Conservation (phyloP, 352 stramenopile species). For the Achlya hypogyna region DNA sequence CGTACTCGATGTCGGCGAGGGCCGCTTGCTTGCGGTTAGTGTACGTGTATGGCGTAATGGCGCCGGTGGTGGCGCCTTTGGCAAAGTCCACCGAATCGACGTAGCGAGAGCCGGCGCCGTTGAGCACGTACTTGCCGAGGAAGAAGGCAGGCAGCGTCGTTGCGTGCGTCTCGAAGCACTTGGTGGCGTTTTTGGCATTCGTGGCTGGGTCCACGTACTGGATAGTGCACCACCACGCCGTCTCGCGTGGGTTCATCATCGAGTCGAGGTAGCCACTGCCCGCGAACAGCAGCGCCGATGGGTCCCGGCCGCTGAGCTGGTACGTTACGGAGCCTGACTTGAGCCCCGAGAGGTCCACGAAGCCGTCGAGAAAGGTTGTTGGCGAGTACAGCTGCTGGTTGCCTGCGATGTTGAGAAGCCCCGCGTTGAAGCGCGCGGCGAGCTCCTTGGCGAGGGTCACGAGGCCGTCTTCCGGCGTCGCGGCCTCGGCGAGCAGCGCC, state of each 20-base stretch:
- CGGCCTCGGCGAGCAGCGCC: background rate
- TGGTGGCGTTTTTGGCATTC: background rate
- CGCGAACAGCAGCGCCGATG: background rate
- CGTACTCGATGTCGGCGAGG: background rate
- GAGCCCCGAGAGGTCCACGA: background rate
- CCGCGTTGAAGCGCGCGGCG: background rate
- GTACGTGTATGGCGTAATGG: background rate
- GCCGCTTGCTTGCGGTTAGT: background rate
- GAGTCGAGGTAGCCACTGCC: background rate
- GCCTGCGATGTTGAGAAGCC: background rate
- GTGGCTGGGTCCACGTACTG: background rate
- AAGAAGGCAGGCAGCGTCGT: background rate
- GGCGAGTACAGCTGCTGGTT: background rate
- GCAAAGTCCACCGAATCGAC: background rate
- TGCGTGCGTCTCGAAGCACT: background rate
- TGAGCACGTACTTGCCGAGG: background rate
- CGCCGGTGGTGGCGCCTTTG: background rate
- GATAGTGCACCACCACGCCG: background rate
- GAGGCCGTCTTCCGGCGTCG: background rate
- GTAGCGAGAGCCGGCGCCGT: background rate
- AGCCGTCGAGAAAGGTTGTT: background rate
- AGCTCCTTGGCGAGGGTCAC: background rate
- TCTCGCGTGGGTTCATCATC: background rate
- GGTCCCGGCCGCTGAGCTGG: background rate
- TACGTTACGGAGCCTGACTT: constrained; percentile 3